These are phyloP conservation scores for Ustilago tritici DNA, from an alignment of 1,284 basidiomycete species.

Conservation along the genomic window DNA sequence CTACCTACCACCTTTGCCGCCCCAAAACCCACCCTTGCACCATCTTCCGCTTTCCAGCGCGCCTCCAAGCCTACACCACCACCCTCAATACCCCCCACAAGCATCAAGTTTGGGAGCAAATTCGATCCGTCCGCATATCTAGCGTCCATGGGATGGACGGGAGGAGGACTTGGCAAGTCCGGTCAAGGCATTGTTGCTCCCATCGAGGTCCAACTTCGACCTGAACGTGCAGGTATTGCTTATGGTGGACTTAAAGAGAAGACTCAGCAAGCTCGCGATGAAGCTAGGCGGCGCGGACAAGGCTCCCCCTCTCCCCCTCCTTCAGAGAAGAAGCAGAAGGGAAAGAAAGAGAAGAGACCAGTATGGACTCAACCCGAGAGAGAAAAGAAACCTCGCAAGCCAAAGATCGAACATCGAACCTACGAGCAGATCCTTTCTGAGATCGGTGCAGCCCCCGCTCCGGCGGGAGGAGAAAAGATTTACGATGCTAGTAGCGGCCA, in stretches of 20 bases:
- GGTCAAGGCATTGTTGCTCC: slow-evolving; percentile 67
- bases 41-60: slow-evolving; percentile 42
- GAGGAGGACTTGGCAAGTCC: slow-evolving; percentile 65
- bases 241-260: slow-evolving; percentile 68
- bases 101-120: slow-evolving; percentile 54
- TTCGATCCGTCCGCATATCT: slow-evolving; percentile 67
- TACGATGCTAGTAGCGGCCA: slow-evolving; percentile 61
- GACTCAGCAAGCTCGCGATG: slow-evolving; percentile 60
- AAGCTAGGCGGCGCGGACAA: slow-evolving; percentile 55
- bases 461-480: slow-evolving; percentile 47
- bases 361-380: slow-evolving; percentile 52
- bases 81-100: slow-evolving; percentile 11
- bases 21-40: slow-evolving; percentile 15
- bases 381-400: slow-evolving; percentile 55
- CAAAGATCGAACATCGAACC: slow-evolving; percentile 63
- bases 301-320: slow-evolving; percentile 16
- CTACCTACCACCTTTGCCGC: slow-evolving; percentile 30
- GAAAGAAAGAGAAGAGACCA: slow-evolving; percentile 61
- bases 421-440: slow-evolving; percentile 67
- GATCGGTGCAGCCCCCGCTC: slow-evolving; percentile 35
- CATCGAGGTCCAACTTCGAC: slow-evolving; percentile 67
- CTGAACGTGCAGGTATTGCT: slow-evolving; percentile 65
- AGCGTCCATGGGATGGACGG: slow-evolving; percentile 67
- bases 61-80: neutral
- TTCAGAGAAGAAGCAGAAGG: slow-evolving; percentile 70